These are phyloP conservation scores for Evansstolkia leycettana DNA, from an alignment of 495 filamentous ascomycete species.

Conservation along the genomic window DNA sequence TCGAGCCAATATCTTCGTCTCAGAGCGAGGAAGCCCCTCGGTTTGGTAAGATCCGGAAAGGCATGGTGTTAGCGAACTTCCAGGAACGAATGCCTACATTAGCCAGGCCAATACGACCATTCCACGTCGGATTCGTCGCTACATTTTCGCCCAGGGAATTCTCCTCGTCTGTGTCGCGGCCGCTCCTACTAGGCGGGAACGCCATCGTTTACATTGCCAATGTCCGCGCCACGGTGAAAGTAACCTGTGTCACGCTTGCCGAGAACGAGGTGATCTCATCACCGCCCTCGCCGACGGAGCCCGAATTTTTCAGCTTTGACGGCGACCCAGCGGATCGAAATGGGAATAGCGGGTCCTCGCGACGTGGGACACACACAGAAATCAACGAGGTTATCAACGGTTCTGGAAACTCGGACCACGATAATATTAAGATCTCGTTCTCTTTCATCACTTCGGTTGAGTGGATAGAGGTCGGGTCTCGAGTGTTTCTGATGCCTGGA, in stretches of 20 bases:
- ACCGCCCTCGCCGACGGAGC: constrained; percentile 22
- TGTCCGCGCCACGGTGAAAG: constrained; percentile 66
- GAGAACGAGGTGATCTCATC: constrained; percentile 20
- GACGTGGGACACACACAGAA: constrained; percentile 2
- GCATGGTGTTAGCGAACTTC: constrained; percentile 65
- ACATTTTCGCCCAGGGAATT: constrained; percentile 31
- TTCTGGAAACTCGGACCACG: constrained; percentile 12
- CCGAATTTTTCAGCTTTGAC: constrained; percentile 56
- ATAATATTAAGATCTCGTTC: constrained; percentile 55
- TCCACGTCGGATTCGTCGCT: constrained; percentile 34
- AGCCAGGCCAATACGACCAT: constrained; percentile 29
- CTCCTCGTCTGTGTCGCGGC: constrained; percentile 23
- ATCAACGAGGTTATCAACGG: constrained; percentile 17
- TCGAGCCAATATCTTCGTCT: constrained; percentile 41
- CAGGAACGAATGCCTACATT: constrained; percentile 29
- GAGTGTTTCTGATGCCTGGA: constrained; percentile 66
- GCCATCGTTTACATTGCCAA: constrained; percentile 80
- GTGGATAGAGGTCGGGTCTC: constrained; percentile 73
- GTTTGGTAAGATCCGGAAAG: constrained; percentile 54
- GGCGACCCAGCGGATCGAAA: constrained; percentile 33
- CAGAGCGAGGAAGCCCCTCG: constrained; percentile 12
- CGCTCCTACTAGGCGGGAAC: constrained; percentile 43
- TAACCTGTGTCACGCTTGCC: constrained; percentile 41
- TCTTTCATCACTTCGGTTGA: constrained; percentile 65
- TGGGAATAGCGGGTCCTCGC: constrained; percentile 3